phyloP scores from a whole-genome alignment of 345 rosid species.

The Syzygium jambos region DNA sequence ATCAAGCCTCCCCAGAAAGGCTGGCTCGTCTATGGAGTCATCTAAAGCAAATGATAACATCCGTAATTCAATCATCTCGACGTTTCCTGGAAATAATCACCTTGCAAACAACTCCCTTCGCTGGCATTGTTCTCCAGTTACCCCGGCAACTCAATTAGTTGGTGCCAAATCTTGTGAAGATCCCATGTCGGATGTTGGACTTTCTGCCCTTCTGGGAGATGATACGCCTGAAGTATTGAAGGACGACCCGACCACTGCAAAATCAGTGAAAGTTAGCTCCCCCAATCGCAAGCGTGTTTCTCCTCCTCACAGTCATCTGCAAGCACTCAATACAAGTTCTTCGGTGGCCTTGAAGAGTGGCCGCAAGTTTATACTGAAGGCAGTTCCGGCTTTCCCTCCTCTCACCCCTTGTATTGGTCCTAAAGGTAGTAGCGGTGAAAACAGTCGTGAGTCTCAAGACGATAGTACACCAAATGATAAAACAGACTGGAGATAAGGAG shows the following conservation, averaged over 20 bases:
- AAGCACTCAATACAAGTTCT: slow-evolving; percentile 21
- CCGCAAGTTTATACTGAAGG: slow-evolving; percentile 43
- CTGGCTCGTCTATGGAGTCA: slow-evolving; percentile 17
- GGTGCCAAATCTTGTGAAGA: slow-evolving; percentile 19
- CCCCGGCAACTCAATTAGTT: slow-evolving; percentile 19
- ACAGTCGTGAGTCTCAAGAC: slow-evolving; percentile 6
- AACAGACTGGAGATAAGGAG: neutral
- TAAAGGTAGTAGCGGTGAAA: slow-evolving; percentile 8
- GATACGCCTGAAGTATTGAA: slow-evolving; percentile 43
- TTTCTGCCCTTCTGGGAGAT: slow-evolving; percentile 21
- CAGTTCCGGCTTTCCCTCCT: slow-evolving; percentile 51
- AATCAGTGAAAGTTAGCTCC: slow-evolving; percentile 38
- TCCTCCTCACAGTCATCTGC: slow-evolving; percentile 24
- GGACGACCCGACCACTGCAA: slow-evolving; percentile 20
- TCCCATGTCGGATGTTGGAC: slow-evolving; percentile 10
- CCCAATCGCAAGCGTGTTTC: slow-evolving; percentile 50
- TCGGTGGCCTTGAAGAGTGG: slow-evolving; percentile 37
- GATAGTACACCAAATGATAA: neutral
- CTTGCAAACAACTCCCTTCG: slow-evolving; percentile 17
- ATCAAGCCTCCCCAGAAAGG: slow-evolving; percentile 7
- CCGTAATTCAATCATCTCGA: slow-evolving; percentile 11
- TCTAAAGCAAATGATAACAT: slow-evolving; percentile 20
- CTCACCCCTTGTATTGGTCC: slow-evolving; percentile 28
- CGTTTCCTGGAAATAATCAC: slow-evolving; percentile 17
- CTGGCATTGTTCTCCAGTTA: slow-evolving; percentile 28